Evolutionary conservation across 2,329 filamentous ascomycete genomes (phyloP), one percentile per base, ranked within the genome.

Genomic region (Venturia effusa): DNA sequence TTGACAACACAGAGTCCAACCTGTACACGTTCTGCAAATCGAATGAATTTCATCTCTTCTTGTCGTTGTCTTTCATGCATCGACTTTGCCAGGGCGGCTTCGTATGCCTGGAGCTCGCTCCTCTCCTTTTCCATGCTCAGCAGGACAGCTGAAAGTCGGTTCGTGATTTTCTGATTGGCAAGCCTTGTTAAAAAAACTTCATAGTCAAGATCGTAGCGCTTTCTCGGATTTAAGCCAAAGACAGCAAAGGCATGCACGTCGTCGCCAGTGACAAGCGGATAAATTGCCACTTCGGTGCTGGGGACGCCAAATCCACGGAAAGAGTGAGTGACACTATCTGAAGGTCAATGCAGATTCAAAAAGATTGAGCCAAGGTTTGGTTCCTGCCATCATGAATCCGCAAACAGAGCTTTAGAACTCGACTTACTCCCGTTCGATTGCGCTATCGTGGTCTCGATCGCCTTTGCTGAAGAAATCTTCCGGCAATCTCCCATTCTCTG

Each of bases 1-100:
- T 59, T 51, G 32, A 41, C 15, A 10, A 82, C 71, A 88, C 89
- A 66, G 85, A 86, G 69, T 89, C 85, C 69, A 88, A 86, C 67
- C 84, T 83, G 1, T 81, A 79, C 61, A 7, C 32, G 32, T 24
- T 63, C 61, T 3, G 51, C 61, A 40, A 63, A 63, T 24, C 59
- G 24, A 6, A n/a, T 57, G 19, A 51, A 62, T 54, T 62, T 63
- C 45, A 59, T 37, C 19, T 63, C 61, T 40, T 45, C 32, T 22
- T 39, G 30, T 40, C 34, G 48, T 4, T 57, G 61, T n/a, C 37
- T 11, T 5, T 57, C 51, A 8, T 59, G 27, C 8, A 7, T 4
- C 11, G 27, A n/a, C 24, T 43, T 39, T 19, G 24, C 59, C 10
- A 61, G 37, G 24, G 37, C 61, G 22, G 61, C 61, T 32, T 62